Evolutionary conservation across 257 asterid genomes (phyloP), one percentile per base, ranked within the genome.

Genomic region (Plectranthus barbatus): DNA sequence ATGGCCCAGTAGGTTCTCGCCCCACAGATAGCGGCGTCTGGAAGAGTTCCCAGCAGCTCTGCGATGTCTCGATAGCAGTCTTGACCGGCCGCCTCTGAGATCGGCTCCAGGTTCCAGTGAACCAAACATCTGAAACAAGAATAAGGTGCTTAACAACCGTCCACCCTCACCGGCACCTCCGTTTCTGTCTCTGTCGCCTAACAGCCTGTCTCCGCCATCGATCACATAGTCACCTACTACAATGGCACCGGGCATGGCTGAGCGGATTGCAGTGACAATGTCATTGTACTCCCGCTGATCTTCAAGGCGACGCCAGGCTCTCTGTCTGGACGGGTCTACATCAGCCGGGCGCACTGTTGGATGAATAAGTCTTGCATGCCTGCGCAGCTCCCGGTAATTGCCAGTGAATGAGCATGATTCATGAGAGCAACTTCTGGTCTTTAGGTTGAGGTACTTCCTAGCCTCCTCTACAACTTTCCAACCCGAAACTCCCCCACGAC

Each of bases 161-260:
- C 88, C 79, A 29, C 79, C 76, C 46, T 81, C 90, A 13, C 75
- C 81, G 19, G 66, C 34, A 9, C 76, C 77, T 15, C 83, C 73
- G 9, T 55, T 47, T 20, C 76, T 71, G 7, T 36, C 68, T 17
- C 76, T 72, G 19, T 68, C 81, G 12, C 58, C 78, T 7, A 77
- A 64, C 50, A 70, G 48, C 68, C 96, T 64, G 57, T 77, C 87
- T 14, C 81, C 88, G 9, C 85, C 77, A 68, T 91, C 98, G 39
- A 87, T 67, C 76, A 83, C 92, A 67, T 91, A 87, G 75, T 91
- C 98, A 26, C 98, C 98, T 12, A 91, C 70, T 3, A 91, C 86
- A 56, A 86, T 47, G 1, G 98, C 91, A 31, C 95, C 98, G 0
- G 98, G 98, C 86, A 88, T 79, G 40, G 96, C 89, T 0, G 96